Evolutionary conservation across 208 protist genomes (phyloP).

Genomic region (Crithidia acanthocephali): DNA sequence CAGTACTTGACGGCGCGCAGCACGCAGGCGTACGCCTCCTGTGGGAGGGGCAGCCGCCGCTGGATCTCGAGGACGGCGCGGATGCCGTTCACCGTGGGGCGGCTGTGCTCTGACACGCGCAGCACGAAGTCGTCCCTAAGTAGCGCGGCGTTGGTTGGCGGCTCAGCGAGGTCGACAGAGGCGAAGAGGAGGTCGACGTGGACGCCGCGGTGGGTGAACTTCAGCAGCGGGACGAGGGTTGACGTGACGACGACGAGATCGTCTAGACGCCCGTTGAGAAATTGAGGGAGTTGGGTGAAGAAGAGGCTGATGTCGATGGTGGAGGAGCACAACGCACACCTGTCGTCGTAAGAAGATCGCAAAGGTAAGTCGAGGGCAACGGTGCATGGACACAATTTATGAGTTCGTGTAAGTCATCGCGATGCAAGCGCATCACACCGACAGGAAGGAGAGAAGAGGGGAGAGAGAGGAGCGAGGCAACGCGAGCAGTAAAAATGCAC

Average conservation of each 20-base stretch:
- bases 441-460: background rate
- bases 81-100: constrained; percentile 76
- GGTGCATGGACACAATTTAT: too few species aligned
- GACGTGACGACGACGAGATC: constrained; percentile 63
- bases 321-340: constrained; percentile 67
- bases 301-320: constrained; percentile 48
- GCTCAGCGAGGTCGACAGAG: constrained; percentile 44
- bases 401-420: too few species aligned
- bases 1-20: constrained; percentile 83
- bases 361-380: background rate
- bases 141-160: constrained; percentile 64
- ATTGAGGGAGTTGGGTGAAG: constrained; percentile 57
- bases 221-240: constrained; percentile 83
- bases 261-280: constrained; percentile 33
- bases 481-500: background rate
- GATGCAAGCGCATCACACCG: too few species aligned
- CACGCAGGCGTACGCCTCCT: constrained; percentile 53
- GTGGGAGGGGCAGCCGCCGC: constrained; percentile 45
- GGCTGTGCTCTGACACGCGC: constrained; percentile 51
- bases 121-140: constrained; percentile 62
- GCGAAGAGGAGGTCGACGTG: constrained; percentile 86
- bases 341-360: constrained; percentile 9
- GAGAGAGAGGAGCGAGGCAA: background rate
- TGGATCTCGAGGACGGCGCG: constrained; percentile 78
- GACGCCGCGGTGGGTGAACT: constrained; percentile 59